Conservation (phyloP, 768 basidiomycete genomes). For the Xerocomus potaroensis region DNA sequence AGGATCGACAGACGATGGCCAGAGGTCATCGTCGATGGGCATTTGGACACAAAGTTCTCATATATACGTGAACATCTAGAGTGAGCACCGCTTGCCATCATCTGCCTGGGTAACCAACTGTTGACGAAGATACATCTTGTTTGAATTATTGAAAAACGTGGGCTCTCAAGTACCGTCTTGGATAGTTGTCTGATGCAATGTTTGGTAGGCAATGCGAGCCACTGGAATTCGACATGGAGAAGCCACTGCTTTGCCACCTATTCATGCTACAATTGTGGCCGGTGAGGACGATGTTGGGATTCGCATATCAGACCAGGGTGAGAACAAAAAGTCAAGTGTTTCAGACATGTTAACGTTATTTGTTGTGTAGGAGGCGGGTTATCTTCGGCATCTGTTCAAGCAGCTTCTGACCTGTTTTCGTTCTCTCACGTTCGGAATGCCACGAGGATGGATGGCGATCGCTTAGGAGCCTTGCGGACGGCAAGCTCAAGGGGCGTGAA, state of each 20-base stretch:
- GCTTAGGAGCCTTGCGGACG: slow-evolving; percentile 63
- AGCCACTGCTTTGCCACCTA: slow-evolving; percentile 47
- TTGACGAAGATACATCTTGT: slow-evolving; percentile 71
- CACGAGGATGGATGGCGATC: slow-evolving; percentile 58
- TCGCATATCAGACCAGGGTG: slow-evolving; percentile 90
- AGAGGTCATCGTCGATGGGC: slow-evolving; percentile 69
- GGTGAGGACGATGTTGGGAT: slow-evolving; percentile 71
- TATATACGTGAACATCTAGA: slow-evolving; percentile 88
- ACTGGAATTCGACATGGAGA: slow-evolving; percentile 50
- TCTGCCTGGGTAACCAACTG: background rate
- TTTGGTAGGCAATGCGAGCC: slow-evolving; percentile 63
- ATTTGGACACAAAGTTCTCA: slow-evolving; percentile 63
- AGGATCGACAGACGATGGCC: slow-evolving; percentile 44
- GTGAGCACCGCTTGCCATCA: slow-evolving; percentile 36
- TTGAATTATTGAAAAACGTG: slow-evolving; percentile 88
- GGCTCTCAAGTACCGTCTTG: slow-evolving; percentile 21
- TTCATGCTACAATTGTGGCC: slow-evolving; percentile 71
- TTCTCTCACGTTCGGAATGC: slow-evolving; percentile 85
- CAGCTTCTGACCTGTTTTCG: slow-evolving; percentile 78
- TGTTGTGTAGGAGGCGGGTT: slow-evolving; percentile 65
- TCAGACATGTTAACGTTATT: background rate
- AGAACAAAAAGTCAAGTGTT: background rate
- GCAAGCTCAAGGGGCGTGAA: slow-evolving; percentile 61
- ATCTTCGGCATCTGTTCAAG: slow-evolving; percentile 45
- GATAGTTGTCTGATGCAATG: background rate